Evolutionary conservation across 2,329 filamentous ascomycete genomes (phyloP), one percentile per base, ranked within the genome.

Genomic region (Zasmidium angulare): DNA sequence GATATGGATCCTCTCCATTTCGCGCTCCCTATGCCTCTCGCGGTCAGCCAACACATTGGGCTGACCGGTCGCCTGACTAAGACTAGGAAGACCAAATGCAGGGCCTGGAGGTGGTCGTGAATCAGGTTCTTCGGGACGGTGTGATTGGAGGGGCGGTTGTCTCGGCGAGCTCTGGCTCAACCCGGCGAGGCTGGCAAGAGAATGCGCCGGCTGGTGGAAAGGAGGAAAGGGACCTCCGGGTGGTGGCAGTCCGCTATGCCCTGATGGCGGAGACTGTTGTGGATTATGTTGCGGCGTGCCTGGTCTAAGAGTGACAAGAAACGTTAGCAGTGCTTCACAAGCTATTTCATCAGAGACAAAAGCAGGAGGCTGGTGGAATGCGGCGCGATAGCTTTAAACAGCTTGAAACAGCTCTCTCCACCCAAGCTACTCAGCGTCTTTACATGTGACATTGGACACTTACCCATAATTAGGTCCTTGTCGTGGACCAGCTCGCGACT

Each of bases 1-100:
- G 79, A 74, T 83, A 79, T 71, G 81, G 63, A 72, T 76, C 24
- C 83, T 79, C 65, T 86, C 83, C 58, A 82, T 79, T 66, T 84
- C 80, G 50, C 78, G 75, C 61, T 80, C 78, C 67, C 81, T 71
- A 61, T 82, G 78, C 58, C 78, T 72, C 64, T 81, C 79, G 61
- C 79, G 73, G 22, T 63, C 55, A 4, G 50, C 40, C 17, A 36
- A 10, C 17, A 19, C 60, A 48, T 72, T 67, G 51, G 74, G 72
- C 53, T 76, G 76, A 47, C 74, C 72, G 36, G 75, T 74, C 10
- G 76, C 77, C 68, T 80, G 78, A 51, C 73, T 77, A 61, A 80
- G 76, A 50, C 73, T 75, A 9, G 77, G 78, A 48, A 81, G 65
- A 21, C 77, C 74, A 61, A 79, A 80, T 46, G 70, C 71, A n/a